A percentile compares a stretch with the other conserved stretches of the same genome.
phyloP scores from a whole-genome alignment of 192 early-diverging fungal species.

The Chytriomyces hyalinus region DNA sequence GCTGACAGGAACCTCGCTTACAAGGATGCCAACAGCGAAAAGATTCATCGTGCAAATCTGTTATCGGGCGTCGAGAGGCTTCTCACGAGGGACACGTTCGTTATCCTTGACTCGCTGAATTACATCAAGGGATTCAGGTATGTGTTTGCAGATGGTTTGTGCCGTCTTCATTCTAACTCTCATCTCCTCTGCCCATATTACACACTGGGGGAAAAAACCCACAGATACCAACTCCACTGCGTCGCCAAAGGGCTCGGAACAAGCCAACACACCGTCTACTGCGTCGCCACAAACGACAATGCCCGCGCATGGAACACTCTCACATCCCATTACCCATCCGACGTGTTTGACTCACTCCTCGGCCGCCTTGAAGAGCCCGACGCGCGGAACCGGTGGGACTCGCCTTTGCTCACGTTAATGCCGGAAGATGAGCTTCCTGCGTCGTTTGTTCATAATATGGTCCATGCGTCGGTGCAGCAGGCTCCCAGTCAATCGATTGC shows the following conservation, averaged over 20 bases:
- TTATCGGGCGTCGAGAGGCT: slow-evolving; percentile 89
- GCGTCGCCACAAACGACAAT: slow-evolving; percentile 38
- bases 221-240: slow-evolving; percentile 1
- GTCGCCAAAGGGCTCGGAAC: slow-evolving; percentile 19
- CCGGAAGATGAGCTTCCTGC: slow-evolving; percentile 66
- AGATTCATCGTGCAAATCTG: slow-evolving; percentile 82
- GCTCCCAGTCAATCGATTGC: slow-evolving; percentile 70
- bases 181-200: background rate
- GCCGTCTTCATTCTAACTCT: slow-evolving; percentile 43
- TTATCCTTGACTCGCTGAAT: slow-evolving; percentile 94
- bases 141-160: slow-evolving; percentile 91
- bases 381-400: slow-evolving; percentile 88
- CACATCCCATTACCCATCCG: slow-evolving; percentile 39
- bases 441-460: slow-evolving; percentile 34
- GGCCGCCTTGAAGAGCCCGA: slow-evolving; percentile 96
- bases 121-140: slow-evolving; percentile 99
- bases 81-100: slow-evolving; percentile 80
- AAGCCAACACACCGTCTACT: slow-evolving; percentile 26
- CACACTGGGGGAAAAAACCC: background rate
- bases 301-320: slow-evolving; percentile 38
- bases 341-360: slow-evolving; percentile 76
- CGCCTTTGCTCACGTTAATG: slow-evolving; percentile 89
- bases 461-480: slow-evolving; percentile 4
- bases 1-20: slow-evolving; percentile 67
- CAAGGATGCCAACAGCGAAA: slow-evolving; percentile 73